Evolutionary conservation across 1,284 basidiomycete species (phyloP).

Genomic region (Malassezia caprae): DNA sequence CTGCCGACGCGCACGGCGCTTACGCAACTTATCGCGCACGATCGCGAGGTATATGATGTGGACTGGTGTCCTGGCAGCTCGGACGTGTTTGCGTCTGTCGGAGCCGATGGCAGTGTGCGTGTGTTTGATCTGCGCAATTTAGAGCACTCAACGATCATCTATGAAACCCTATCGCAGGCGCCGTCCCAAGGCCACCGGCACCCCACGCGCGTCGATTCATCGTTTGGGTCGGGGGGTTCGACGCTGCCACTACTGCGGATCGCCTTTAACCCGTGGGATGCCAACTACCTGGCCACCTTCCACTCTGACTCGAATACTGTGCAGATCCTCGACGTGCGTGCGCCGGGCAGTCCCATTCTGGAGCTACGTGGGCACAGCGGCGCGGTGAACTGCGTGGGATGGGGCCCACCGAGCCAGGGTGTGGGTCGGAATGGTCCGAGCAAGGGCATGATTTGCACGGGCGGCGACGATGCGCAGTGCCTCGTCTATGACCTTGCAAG

Average conservation of each 20-base stretch:
- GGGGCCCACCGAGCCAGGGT: slow-evolving; percentile 41
- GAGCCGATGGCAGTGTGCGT: slow-evolving; percentile 88
- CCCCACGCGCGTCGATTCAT: background rate
- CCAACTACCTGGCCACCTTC: slow-evolving; percentile 48
- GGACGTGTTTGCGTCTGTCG: slow-evolving; percentile 96
- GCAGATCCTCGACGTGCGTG: slow-evolving; percentile 47
- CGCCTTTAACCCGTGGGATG: slow-evolving; percentile 48
- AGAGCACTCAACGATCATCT: slow-evolving; percentile 96
- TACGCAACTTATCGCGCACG: slow-evolving; percentile 81
- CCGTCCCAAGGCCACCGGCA: slow-evolving; percentile 15
- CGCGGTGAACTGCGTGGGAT: slow-evolving; percentile 42
- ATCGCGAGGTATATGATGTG: slow-evolving; percentile 92
- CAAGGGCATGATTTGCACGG: slow-evolving; percentile 48
- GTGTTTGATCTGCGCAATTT: slow-evolving; percentile 91
- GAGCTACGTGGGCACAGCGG: slow-evolving; percentile 44
- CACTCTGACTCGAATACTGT: slow-evolving; percentile 43
- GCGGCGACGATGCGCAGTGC: slow-evolving; percentile 43
- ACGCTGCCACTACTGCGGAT: slow-evolving; percentile 42
- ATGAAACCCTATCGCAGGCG: slow-evolving; percentile 55
- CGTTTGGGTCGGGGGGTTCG: background rate
- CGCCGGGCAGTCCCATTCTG: slow-evolving; percentile 44
- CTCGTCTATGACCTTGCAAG: slow-evolving; percentile 45
- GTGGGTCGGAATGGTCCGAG: slow-evolving; percentile 28
- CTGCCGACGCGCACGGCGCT: slow-evolving; percentile 89
- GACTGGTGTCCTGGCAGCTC: slow-evolving; percentile 97